Base-by-base conservation (phyloP, 1,139 yeast genomes). In the Magnusiomyces suaveolens region DNA sequence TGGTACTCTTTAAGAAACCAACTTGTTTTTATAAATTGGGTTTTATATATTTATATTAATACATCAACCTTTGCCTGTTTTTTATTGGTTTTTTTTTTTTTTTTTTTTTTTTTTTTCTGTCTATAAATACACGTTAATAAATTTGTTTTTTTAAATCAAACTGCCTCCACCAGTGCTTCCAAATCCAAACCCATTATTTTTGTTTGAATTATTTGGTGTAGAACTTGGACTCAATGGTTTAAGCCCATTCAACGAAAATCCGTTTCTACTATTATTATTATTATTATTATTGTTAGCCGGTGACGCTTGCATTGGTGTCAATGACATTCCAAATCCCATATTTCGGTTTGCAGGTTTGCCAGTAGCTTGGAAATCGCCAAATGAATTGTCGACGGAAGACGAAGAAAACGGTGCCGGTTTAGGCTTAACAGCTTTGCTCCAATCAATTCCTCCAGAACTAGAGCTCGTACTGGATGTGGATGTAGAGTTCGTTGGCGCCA, bases 1-100 rank as follows among this genome's bases (percentile, higher is more conserved):
- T 6, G 90, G 87, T 63, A 76, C 84, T 16, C 72, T 79, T 53
- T 69, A 65, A 54, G 46, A n/a, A n/a, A n/a, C n/a, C n/a, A n/a
- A n/a, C n/a, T n/a, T n/a, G 18, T 38, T n/a, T n/a, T n/a, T n/a
- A n/a, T n/a, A n/a, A n/a, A n/a, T n/a, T n/a, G n/a, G n/a, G n/a
- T n/a, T n/a, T n/a, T n/a, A n/a, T n/a, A n/a, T n/a, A n/a, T n/a
- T n/a, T n/a, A n/a, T n/a, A n/a, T n/a, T n/a, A n/a, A n/a, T n/a
- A n/a, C n/a, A n/a, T n/a, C n/a, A n/a, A n/a, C n/a, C n/a, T n/a
- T n/a, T n/a, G n/a, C n/a, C n/a, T n/a, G n/a, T n/a, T n/a, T n/a
- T n/a, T n/a, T n/a, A n/a, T n/a, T n/a, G n/a, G n/a, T n/a, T n/a
- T n/a, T n/a, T n/a, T n/a, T n/a, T n/a, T n/a, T n/a, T n/a, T n/a